phyloP scores from a whole-genome alignment of 2,329 filamentous ascomycete genomes.

The Kalmusia sp. region DNA sequence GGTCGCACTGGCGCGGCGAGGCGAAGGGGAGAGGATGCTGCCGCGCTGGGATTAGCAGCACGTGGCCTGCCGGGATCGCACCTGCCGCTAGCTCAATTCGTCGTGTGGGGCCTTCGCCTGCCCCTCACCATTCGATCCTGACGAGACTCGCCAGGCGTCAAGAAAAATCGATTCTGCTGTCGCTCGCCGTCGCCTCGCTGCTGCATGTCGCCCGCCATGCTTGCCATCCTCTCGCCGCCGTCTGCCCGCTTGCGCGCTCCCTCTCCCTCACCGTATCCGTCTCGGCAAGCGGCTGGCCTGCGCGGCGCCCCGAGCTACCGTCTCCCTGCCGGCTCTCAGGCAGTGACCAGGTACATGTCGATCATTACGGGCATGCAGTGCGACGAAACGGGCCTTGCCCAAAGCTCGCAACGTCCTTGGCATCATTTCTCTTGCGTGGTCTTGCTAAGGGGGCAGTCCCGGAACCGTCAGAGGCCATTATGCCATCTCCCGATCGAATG shows the following conservation, averaged over 20 bases:
- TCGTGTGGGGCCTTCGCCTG: background rate
- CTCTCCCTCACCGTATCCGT: background rate
- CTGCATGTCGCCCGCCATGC: background rate
- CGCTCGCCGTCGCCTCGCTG: background rate
- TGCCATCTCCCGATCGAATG: slow-evolving; percentile 19
- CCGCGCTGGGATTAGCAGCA: too few species aligned
- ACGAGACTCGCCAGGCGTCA: too few species aligned
- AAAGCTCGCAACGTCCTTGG: slow-evolving; percentile 1
- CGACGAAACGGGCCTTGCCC: slow-evolving; percentile 19
- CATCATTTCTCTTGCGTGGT: slow-evolving; percentile 10
- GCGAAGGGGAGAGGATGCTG: background rate
- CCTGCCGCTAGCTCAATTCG: background rate
- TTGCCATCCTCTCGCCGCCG: background rate
- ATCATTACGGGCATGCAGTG: slow-evolving; percentile 16
- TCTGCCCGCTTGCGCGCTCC: background rate
- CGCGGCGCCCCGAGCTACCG: slow-evolving; percentile 3
- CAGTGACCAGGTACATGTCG: slow-evolving; percentile 17
- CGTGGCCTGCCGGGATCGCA: too few species aligned
- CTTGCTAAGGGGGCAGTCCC: slow-evolving; percentile 4
- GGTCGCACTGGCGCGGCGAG: background rate
- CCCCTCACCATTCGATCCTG: background rate
- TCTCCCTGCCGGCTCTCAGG: background rate
- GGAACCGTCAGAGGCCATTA: slow-evolving; percentile 14
- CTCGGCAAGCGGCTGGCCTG: slow-evolving; percentile 15
- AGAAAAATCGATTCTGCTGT: too few species aligned